Conservation (phyloP, 2,329 filamentous ascomycete species). For the Alternaria sp. region DNA sequence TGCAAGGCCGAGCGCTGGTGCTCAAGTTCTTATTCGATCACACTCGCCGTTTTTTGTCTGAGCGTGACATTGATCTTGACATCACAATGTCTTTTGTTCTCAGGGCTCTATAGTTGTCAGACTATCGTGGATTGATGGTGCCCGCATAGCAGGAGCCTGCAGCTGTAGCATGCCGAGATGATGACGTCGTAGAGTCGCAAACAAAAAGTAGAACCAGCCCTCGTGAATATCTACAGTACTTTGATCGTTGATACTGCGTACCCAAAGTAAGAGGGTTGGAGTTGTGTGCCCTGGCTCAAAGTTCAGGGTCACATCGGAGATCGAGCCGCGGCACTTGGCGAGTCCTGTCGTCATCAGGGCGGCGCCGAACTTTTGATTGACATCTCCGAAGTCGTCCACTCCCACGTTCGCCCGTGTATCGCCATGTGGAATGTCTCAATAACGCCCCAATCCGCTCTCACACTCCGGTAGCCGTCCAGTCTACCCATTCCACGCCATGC, state of each 20-base stretch:
- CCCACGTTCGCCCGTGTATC: slow-evolving; percentile 18
- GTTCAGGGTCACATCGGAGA: slow-evolving; percentile 6
- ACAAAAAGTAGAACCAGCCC: not conserved
- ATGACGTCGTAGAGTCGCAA: slow-evolving; percentile 7
- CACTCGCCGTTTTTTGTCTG: not conserved
- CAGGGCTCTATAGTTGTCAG: no score
- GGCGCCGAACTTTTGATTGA: slow-evolving; percentile 37
- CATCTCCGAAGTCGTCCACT: slow-evolving; percentile 22
- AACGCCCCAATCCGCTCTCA: slow-evolving; percentile 22
- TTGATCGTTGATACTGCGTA: not conserved
- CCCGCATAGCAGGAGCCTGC: not conserved
- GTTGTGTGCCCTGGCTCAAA: not conserved
- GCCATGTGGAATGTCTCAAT: slow-evolving; percentile 38
- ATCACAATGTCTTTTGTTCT: not conserved
- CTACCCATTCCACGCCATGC: slow-evolving; percentile 44
- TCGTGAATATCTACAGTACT: not conserved
- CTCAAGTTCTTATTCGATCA: not conserved
- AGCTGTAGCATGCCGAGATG: not conserved
- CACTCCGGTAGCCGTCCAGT: slow-evolving; percentile 35
- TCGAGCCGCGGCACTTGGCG: slow-evolving; percentile 28
- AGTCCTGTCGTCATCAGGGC: slow-evolving; percentile 43
- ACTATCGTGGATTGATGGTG: not conserved
- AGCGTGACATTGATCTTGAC: not conserved
- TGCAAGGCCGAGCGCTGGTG: not conserved
- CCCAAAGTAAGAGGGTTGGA: not conserved